Evolutionary conservation across 2,329 filamentous ascomycete species (phyloP).

Genomic region (Elsinoe ampelina): DNA sequence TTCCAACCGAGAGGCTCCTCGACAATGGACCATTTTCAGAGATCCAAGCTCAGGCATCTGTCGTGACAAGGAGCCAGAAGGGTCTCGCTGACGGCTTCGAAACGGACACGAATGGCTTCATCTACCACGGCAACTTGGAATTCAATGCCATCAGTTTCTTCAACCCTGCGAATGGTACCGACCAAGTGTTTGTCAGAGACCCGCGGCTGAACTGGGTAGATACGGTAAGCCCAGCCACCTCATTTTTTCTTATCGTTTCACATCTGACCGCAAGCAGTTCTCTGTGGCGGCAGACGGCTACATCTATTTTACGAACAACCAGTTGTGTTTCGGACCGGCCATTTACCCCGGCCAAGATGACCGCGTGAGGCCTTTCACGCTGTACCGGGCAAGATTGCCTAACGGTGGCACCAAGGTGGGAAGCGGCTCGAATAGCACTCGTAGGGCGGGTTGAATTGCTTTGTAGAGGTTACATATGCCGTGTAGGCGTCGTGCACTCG

Average conservation of each 20-base stretch:
- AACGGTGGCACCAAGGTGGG: conserved; percentile 33
- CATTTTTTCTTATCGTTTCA: background rate
- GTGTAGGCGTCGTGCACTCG: too few relatives aligned
- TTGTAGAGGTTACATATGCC: too few relatives aligned
- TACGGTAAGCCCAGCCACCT: conserved; percentile 24
- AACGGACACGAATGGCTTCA: conserved; percentile 40
- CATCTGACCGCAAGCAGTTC: conserved; percentile 24
- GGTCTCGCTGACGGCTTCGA: conserved; percentile 46
- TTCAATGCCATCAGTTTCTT: conserved; percentile 40
- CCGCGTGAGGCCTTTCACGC: conserved; percentile 34
- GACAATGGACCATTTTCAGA: conserved; percentile 33
- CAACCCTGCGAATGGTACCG: conserved; percentile 37
- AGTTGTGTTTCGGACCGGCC: conserved; percentile 32
- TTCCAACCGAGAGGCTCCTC: conserved; percentile 37
- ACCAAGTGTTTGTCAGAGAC: conserved; percentile 37
- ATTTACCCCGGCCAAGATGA: conserved; percentile 36
- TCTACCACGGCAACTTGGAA: conserved; percentile 44
- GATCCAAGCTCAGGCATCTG: conserved; percentile 35
- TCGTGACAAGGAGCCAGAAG: conserved; percentile 38
- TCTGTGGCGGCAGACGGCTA: conserved; percentile 37
- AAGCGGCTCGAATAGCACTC: background rate
- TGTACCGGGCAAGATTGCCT: conserved; percentile 35
- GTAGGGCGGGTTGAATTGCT: background rate
- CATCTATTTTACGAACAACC: conserved; percentile 46
- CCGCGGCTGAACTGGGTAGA: conserved; percentile 43